Conservation (phyloP, 352 stramenopile species). For the Albugo candida region DNA sequence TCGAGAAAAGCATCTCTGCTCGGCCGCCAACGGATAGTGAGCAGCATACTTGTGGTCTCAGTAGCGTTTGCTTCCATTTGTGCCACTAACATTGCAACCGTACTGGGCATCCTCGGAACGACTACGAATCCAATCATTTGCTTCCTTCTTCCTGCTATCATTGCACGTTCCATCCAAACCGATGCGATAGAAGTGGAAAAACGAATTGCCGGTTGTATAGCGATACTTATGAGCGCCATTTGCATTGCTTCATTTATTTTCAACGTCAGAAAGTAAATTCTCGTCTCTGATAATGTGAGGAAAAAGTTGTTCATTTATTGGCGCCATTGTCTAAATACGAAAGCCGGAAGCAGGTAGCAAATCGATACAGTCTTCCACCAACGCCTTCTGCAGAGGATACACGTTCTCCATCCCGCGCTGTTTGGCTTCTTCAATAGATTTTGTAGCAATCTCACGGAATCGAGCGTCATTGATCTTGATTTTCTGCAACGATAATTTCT, state of each 20-base stretch:
- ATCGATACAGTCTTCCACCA: conserved; percentile 50
- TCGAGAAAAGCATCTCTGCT: too few relatives aligned
- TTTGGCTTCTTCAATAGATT: conserved; percentile 35
- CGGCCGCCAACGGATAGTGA: conserved; percentile 23
- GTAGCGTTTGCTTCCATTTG: conserved; percentile 43
- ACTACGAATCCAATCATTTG: conserved; percentile 79
- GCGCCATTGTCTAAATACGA: conserved; percentile 19
- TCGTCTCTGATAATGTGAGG: too few relatives aligned
- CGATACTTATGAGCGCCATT: too few relatives aligned
- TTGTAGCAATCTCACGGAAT: conserved; percentile 31
- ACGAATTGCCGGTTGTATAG: too few relatives aligned
- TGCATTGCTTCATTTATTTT: too few relatives aligned
- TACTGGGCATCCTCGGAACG: conserved; percentile 61
- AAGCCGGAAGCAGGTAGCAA: conserved; percentile 50
- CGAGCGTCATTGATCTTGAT: conserved; percentile 30
- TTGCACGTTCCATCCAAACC: conserved; percentile 11
- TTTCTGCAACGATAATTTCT: conserved; percentile 6
- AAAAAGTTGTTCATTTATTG: too few relatives aligned
- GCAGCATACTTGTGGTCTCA: conserved; percentile 23
- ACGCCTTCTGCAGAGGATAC: conserved; percentile 49
- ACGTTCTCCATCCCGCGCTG: conserved; percentile 34
- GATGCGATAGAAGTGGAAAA: too few relatives aligned
- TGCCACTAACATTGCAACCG: conserved; percentile 58
- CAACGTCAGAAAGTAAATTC: too few relatives aligned
- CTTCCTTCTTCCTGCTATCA: conserved; percentile 73